Evolutionary conservation across 2,329 filamentous ascomycete species (phyloP).

Genomic region (Ascochyta fabae): DNA sequence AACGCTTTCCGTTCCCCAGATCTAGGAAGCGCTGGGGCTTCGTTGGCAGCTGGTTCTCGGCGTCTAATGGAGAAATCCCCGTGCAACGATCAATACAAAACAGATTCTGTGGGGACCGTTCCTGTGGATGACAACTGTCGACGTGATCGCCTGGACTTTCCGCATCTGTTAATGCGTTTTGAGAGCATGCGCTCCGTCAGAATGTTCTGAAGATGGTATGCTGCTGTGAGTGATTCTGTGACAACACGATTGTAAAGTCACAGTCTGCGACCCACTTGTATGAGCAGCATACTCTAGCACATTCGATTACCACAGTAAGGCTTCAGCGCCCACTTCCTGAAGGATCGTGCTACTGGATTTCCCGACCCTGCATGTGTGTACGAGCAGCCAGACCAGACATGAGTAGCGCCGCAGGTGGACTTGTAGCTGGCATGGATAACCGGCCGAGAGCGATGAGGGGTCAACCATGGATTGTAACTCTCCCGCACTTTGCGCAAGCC

Average conservation of each 20-base stretch:
- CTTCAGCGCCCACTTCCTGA: neutral
- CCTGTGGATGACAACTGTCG: conserved; percentile 9
- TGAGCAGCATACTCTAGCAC: conserved; percentile 9
- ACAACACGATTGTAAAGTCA: conserved; percentile 13
- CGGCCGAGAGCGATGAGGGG: conserved; percentile 37
- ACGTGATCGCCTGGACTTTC: conserved; percentile 14
- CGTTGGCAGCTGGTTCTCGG: conserved; percentile 41
- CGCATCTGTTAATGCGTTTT: conserved; percentile 6
- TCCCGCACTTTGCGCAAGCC: conserved; percentile 41
- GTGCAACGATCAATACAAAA: conserved; percentile 43
- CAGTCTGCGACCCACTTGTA: conserved; percentile 15
- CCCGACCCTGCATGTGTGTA: conserved; percentile 40
- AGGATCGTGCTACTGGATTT: conserved; percentile 8
- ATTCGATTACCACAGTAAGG: neutral
- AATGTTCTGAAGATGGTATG: conserved; percentile 7
- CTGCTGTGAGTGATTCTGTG: conserved; percentile 18
- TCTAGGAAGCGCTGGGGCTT: conserved; percentile 41
- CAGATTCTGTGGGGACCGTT: conserved; percentile 19
- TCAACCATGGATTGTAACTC: conserved; percentile 31
- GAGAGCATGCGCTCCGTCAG: conserved; percentile 7
- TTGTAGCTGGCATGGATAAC: conserved; percentile 33
- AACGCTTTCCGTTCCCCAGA: conserved; percentile 19
- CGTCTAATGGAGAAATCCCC: conserved; percentile 44
- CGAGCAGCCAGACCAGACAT: conserved; percentile 34
- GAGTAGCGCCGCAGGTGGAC: conserved; percentile 40